These are phyloP conservation scores for Coemansia sp. DNA, from an alignment of 192 early-diverging fungal genomes.

Conservation along the genomic window DNA sequence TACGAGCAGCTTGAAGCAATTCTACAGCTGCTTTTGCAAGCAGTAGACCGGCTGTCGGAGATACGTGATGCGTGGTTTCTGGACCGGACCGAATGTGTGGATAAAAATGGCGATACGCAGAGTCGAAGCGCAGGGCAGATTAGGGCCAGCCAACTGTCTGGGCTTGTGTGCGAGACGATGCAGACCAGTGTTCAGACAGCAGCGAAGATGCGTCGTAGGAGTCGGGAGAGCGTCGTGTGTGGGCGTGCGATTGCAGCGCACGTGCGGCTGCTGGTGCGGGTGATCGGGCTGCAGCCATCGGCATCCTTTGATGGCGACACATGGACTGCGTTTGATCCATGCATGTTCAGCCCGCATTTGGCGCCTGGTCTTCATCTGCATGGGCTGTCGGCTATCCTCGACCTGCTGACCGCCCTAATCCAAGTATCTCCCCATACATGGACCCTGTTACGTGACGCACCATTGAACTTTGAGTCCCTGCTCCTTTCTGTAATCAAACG, in stretches of 20 bases:
- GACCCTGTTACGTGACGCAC: slow-evolving; percentile 13
- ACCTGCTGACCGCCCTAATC: slow-evolving; percentile 28
- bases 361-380: slow-evolving; percentile 16
- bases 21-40: slow-evolving; percentile 27
- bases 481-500: slow-evolving; percentile 22
- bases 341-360: slow-evolving; percentile 8
- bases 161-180: slow-evolving; percentile 9
- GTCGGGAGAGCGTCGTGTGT: slow-evolving; percentile 3
- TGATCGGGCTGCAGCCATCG: slow-evolving; percentile 20
- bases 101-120: not conserved
- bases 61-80: slow-evolving; percentile 30
- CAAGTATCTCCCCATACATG: slow-evolving; percentile 28
- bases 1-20: slow-evolving; percentile 26
- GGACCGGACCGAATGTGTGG: not conserved
- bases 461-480: slow-evolving; percentile 23
- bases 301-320: slow-evolving; percentile 14
- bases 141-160: slow-evolving; percentile 11
- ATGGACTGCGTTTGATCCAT: slow-evolving; percentile 28
- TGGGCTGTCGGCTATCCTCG: slow-evolving; percentile 28
- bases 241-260: slow-evolving; percentile 23
- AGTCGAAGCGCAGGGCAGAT: slow-evolving; percentile 1
- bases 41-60: slow-evolving; percentile 9
- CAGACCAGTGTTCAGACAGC: slow-evolving; percentile 3
- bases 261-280: slow-evolving; percentile 21
- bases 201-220: slow-evolving; percentile 1